Conservation (phyloP, 192 early-diverging fungal species). For the Gigaspora rosea region DNA sequence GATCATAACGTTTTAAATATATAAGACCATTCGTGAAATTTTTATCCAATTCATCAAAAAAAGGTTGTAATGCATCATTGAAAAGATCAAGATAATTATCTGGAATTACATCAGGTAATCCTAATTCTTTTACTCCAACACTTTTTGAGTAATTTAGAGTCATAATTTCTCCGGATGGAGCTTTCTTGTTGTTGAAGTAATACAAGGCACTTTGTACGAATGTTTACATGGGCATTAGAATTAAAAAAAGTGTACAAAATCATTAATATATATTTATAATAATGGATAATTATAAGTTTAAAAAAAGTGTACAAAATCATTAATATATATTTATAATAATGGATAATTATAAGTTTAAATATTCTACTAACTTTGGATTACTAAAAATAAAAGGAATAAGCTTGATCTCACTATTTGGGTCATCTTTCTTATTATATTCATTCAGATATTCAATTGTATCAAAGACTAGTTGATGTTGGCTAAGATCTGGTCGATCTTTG, state of each 20-base stretch:
- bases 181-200: neutral
- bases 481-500: conserved; percentile 15
- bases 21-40: neutral
- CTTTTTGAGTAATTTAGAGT: neutral
- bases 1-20: neutral
- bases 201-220: too few relatives aligned
- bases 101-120: neutral
- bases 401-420: conserved; percentile 19
- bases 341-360: too few relatives aligned
- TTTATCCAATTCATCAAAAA: neutral
- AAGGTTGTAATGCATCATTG: neutral
- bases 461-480: conserved; percentile 35
- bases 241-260: too few relatives aligned
- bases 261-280: neutral
- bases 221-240: too few relatives aligned
- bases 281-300: too few relatives aligned
- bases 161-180: neutral
- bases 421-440: conserved; percentile 5
- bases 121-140: neutral
- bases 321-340: neutral
- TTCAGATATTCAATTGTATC: conserved; percentile 35
- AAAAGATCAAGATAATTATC: neutral
- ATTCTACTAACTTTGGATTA: conserved; percentile 11
- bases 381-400: conserved; percentile 20
- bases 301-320: too few relatives aligned